Base-by-base conservation (phyloP, 208 protist species). In the Leishmania arabica region DNA sequence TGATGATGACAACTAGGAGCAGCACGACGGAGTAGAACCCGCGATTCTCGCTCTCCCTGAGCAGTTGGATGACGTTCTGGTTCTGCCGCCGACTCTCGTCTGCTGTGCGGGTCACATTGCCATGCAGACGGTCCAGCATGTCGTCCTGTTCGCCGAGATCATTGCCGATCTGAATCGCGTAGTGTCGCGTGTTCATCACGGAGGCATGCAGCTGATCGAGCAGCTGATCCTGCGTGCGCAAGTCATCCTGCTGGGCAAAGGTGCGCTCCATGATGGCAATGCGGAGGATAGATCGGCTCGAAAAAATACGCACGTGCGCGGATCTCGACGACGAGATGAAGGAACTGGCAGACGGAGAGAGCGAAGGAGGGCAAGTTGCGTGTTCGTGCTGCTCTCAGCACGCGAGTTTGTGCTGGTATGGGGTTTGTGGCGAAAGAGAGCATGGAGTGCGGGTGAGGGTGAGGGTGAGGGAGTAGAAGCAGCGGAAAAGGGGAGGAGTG, bases 181-280 rank as follows among this genome's bases (percentile, higher is more conserved):
- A 94, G 77, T 95, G 89, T 1, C 90, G 86, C 73, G 94, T 97
- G 79, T 95, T 93, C 88, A 95, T 89, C 34, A 97, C 92, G 56
- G 90, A 94, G 75, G 89, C 87, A 76, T 97, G 94, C 47, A 97
- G 86, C 82, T 97, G 89, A 80, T 95, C 92, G 34, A 97, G 88
- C 51, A 97, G 89, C 27, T 90, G 85, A 77, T 93, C 91, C 80
- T 97, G 92, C 73, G 91, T 89, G 49, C 85, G 79, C 68, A 87
- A 58, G 37, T 91, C 81, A 7, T 72, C 62, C 34, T 86, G 82
- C 69, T 87, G 71, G 3, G 77, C 78, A 47, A 79, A 66, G 24
- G 68, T 64, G 34, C 70, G 66, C 56, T 86, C 68, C 31, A 76
- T 75, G 68, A 88, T 79, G 11, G 65, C 34, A 56, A 51, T 45